Evolutionary conservation across 1,284 basidiomycete species (phyloP).

Genomic region (Leucoagaricus sp.): DNA sequence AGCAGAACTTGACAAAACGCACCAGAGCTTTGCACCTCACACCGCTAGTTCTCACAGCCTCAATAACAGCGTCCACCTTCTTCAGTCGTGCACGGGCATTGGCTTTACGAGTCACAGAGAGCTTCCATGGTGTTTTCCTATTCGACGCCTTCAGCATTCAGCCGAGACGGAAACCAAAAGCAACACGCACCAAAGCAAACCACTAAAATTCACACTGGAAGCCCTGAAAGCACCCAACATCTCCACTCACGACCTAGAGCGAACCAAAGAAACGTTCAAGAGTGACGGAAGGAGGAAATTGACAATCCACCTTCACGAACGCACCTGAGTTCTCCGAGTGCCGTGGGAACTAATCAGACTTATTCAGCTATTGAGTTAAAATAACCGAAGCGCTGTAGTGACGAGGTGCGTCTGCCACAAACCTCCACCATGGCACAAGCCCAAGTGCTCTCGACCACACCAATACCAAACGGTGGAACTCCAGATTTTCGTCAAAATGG

Average conservation of each 20-base stretch:
- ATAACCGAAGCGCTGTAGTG: no score
- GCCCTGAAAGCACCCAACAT: slow-evolving; percentile 84
- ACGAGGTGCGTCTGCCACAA: no score
- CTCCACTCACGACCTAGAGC: slow-evolving; percentile 14
- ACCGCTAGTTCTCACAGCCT: slow-evolving; percentile 81
- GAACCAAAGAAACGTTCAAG: background rate
- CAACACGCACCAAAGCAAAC: slow-evolving; percentile 72
- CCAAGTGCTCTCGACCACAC: background rate
- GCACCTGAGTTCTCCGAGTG: background rate
- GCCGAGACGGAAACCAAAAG: background rate
- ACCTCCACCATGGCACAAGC: slow-evolving; percentile 21
- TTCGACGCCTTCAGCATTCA: background rate
- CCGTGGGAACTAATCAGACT: background rate
- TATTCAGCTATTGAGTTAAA: background rate
- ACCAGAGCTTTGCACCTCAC: slow-evolving; percentile 78
- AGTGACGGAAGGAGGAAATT: background rate
- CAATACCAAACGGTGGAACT: background rate
- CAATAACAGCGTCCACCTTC: slow-evolving; percentile 92
- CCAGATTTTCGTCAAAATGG: background rate
- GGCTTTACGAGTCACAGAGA: slow-evolving; percentile 89
- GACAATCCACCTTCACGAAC: background rate
- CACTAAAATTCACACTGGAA: slow-evolving; percentile 63
- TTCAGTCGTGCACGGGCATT: slow-evolving; percentile 89
- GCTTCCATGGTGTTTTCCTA: slow-evolving; percentile 95
- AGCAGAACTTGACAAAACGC: slow-evolving; percentile 29